phyloP scores from a whole-genome alignment of 2,329 filamentous ascomycete genomes.

The Ascochyta koolunga region DNA sequence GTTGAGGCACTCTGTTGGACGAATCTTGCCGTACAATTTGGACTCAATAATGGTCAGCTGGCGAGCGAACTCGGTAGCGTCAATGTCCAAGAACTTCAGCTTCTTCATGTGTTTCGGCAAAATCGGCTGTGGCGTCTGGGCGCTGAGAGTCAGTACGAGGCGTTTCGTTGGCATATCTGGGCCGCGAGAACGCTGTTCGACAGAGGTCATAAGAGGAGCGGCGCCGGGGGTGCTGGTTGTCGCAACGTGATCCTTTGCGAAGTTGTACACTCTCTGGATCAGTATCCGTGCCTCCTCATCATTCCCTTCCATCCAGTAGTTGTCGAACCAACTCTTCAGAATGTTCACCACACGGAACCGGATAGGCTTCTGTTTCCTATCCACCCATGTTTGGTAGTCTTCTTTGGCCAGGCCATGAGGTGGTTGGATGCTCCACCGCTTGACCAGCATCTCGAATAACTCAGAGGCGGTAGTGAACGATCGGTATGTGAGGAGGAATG shows the following conservation, averaged over 20 bases:
- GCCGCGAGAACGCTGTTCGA: conserved; percentile 87
- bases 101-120: conserved; percentile 99
- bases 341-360: conserved; percentile 97
- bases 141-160: conserved; percentile 83
- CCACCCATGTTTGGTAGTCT: conserved; percentile 87
- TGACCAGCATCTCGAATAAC: conserved; percentile 89
- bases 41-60: conserved; percentile 98
- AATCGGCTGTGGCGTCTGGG: conserved; percentile 83
- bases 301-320: conserved; percentile 97
- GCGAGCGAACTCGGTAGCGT: conserved; percentile 93
- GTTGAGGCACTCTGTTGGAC: conserved; percentile 92
- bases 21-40: conserved; percentile 91
- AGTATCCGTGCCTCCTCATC: conserved; percentile 83
- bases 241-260: conserved; percentile 89
- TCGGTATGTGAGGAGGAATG: conserved; percentile 93
- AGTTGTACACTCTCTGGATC: conserved; percentile 86
- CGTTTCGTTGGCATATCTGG: conserved; percentile 86
- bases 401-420: conserved; percentile 76
- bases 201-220: conserved; percentile 78
- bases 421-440: conserved; percentile 90
- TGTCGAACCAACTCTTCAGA: conserved; percentile 97
- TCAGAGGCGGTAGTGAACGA: conserved; percentile 92
- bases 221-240: conserved; percentile 92
- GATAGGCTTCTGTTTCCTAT: conserved; percentile 94
- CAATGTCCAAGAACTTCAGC: conserved; percentile 96